Conservation (phyloP, 2,329 filamentous ascomycete genomes). For the Cordyceps militaris region DNA sequence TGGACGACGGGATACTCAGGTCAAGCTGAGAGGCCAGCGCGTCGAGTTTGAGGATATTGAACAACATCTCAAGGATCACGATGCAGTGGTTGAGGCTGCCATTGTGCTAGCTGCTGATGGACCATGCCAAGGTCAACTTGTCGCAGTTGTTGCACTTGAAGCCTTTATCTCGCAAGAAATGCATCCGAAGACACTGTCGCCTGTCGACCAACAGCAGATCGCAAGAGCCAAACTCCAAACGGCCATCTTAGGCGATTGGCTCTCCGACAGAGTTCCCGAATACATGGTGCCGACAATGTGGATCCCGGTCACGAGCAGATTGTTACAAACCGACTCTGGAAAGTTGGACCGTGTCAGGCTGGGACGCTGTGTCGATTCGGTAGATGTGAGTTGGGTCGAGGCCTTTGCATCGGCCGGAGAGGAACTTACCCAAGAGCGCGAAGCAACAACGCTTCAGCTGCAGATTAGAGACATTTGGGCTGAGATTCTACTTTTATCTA, state of each 20-base stretch:
- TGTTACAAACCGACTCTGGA: conserved; percentile 24
- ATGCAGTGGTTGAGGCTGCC: background rate
- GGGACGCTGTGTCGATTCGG: background rate
- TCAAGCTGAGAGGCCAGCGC: conserved; percentile 21
- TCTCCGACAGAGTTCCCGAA: conserved; percentile 23
- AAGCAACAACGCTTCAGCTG: conserved; percentile 15
- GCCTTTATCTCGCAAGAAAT: background rate
- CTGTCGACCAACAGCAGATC: conserved; percentile 1
- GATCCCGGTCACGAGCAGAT: conserved; percentile 31
- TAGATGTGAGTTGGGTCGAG: background rate
- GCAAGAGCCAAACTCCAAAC: background rate
- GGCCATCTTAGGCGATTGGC: background rate
- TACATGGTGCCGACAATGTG: conserved; percentile 38
- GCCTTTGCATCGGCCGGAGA: conserved; percentile 1
- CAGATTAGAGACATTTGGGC: conserved; percentile 23
- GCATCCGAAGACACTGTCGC: background rate
- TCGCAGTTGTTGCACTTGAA: conserved; percentile 5
- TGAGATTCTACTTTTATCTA: conserved; percentile 1
- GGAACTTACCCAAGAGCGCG: background rate
- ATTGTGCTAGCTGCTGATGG: conserved; percentile 5
- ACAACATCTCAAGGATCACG: conserved; percentile 9
- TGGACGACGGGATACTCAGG: conserved; percentile 18
- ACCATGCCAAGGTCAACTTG: background rate
- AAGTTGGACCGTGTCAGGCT: conserved; percentile 22
- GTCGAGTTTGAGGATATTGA: conserved; percentile 20